Percentiles rank a stretch among this genome's conserved stretches.
These are phyloP conservation scores for Flaveria brownii DNA, from an alignment of 129 eudicot genomes.

Conservation along the genomic window DNA sequence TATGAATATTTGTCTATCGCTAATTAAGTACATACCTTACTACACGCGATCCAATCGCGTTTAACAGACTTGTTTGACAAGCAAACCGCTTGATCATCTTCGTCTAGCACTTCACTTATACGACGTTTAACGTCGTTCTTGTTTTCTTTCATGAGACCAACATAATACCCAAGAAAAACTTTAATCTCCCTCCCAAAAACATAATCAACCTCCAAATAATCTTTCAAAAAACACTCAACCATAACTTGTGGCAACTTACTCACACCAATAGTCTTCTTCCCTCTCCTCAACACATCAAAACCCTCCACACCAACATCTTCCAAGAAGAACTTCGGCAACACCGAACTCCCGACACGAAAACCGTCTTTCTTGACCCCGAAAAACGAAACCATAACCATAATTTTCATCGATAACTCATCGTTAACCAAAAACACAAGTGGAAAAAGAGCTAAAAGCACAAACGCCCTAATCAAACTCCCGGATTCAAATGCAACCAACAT, in stretches of 20 bases:
- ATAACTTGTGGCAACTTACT: slow-evolving; percentile 67
- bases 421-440: slow-evolving; percentile 41
- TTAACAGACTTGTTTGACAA: slow-evolving; percentile 35
- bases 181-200: slow-evolving; percentile 62
- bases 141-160: slow-evolving; percentile 64
- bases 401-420: slow-evolving; percentile 34
- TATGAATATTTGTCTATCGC: no score
- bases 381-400: slow-evolving; percentile 61
- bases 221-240: slow-evolving; percentile 79
- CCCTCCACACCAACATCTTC: slow-evolving; percentile 71
- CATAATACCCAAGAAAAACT: slow-evolving; percentile 47
- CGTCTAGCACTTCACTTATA: slow-evolving; percentile 24
- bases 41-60: slow-evolving; percentile 36
- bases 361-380: slow-evolving; percentile 56
- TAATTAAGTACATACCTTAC: slow-evolving; percentile 43
- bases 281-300: slow-evolving; percentile 50
- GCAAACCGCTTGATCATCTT: slow-evolving; percentile 25
- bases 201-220: slow-evolving; percentile 60
- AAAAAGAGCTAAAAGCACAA: slow-evolving; percentile 38
- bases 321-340: slow-evolving; percentile 63
- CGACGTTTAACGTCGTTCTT: slow-evolving; percentile 19
- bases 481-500: slow-evolving; percentile 71
- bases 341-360: slow-evolving; percentile 55
- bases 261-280: slow-evolving; percentile 52
- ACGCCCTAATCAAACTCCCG: slow-evolving; percentile 55